These are phyloP conservation scores for Alternaria sp. DNA, from an alignment of 2,329 filamentous ascomycete genomes.

Conservation along the genomic window DNA sequence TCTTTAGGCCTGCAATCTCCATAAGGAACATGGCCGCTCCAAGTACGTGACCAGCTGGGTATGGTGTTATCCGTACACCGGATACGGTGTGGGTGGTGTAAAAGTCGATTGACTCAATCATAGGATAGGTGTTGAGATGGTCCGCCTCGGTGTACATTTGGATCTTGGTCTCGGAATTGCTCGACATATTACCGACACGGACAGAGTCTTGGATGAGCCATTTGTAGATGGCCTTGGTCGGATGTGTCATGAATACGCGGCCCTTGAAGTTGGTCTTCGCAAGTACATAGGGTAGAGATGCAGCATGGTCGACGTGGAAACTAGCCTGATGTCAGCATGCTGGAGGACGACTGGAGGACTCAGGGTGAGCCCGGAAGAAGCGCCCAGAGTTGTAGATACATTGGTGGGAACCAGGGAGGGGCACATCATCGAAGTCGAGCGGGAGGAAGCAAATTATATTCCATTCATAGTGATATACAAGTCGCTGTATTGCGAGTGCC, in stretches of 20 bases:
- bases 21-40: slow-evolving; percentile 98
- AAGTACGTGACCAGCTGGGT: slow-evolving; percentile 96
- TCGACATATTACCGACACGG: slow-evolving; percentile 76
- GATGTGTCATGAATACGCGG: slow-evolving; percentile 98
- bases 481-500: slow-evolving; percentile 27
- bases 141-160: slow-evolving; percentile 93
- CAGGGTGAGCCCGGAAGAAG: not conserved
- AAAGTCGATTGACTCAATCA: slow-evolving; percentile 97
- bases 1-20: slow-evolving; percentile 94
- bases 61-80: slow-evolving; percentile 94
- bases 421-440: slow-evolving; percentile 47
- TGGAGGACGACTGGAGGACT: not conserved
- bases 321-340: slow-evolving; percentile 55
- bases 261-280: slow-evolving; percentile 98
- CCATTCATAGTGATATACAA: slow-evolving; percentile 51
- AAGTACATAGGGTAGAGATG: slow-evolving; percentile 94
- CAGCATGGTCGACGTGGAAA: slow-evolving; percentile 99
- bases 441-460: slow-evolving; percentile 47
- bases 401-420: slow-evolving; percentile 22
- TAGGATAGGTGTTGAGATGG: slow-evolving; percentile 88
- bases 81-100: slow-evolving; percentile 97
- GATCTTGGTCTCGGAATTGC: slow-evolving; percentile 66
- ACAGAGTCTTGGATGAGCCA: slow-evolving; percentile 99
- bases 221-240: slow-evolving; percentile 99
- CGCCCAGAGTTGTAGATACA: slow-evolving; percentile 21